A percentile compares a stretch with the other conserved stretches of the same genome.
Conservation (phyloP, 108 stramenopile genomes). For the Nannochloropsis gaditana region DNA sequence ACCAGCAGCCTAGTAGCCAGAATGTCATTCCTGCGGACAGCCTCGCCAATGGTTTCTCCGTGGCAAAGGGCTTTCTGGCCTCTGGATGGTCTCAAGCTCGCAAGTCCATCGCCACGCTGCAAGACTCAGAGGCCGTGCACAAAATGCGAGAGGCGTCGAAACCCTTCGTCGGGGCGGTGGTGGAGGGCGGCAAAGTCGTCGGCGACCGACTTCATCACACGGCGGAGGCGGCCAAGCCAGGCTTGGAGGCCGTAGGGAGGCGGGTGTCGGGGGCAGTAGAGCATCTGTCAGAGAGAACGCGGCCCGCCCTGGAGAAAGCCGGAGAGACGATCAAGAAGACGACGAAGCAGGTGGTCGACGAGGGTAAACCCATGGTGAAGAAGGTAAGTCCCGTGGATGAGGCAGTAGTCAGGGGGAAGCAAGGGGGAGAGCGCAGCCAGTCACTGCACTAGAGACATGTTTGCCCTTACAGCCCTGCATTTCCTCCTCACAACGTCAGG, state of each 20-base stretch:
- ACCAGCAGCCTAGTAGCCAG: background rate
- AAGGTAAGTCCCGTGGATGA: background rate
- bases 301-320: background rate
- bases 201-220: background rate
- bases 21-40: background rate
- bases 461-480: background rate
- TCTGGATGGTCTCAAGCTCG: conserved; percentile 1
- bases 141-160: conserved; percentile 5
- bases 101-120: background rate
- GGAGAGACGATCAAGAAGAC: conserved; percentile 7
- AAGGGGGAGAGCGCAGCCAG: background rate
- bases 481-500: background rate
- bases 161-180: background rate
- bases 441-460: background rate
- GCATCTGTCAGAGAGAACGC: background rate
- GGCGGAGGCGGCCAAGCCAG: background rate
- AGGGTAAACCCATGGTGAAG: background rate
- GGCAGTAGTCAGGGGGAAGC: background rate
- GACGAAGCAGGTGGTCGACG: conserved; percentile 4
- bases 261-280: background rate
- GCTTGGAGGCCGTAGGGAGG: background rate
- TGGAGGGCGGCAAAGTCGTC: background rate
- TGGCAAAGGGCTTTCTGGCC: background rate
- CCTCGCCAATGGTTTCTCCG: background rate
- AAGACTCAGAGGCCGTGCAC: background rate